Evolutionary conservation across 179 eudicot species (phyloP).

Genomic region (Amaranthus tricolor): DNA sequence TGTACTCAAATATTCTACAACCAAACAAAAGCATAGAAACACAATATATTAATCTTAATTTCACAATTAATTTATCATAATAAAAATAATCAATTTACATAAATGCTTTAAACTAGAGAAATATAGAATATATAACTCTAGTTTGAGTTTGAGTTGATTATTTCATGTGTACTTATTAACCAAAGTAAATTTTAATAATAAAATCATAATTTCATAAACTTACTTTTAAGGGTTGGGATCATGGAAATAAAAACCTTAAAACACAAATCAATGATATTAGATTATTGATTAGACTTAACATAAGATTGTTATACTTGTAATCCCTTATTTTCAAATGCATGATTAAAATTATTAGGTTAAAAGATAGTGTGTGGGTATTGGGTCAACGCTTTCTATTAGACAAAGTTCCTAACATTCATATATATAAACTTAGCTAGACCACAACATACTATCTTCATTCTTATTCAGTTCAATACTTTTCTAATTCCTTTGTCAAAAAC

Average conservation of each 20-base stretch:
- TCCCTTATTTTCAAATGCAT: conserved; percentile 20
- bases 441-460: conserved; percentile 20
- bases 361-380: conserved; percentile 17
- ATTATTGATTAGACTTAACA: conserved; percentile 15
- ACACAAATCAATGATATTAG: conserved; percentile 10
- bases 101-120: no score
- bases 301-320: conserved; percentile 3
- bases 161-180: no score
- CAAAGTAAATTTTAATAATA: no score
- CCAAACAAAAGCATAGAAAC: no score
- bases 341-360: conserved; percentile 10
- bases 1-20: no score
- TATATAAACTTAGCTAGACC: conserved; percentile 25
- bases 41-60: no score
- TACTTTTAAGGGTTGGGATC: no score
- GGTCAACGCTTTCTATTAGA: conserved; percentile 30
- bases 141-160: no score
- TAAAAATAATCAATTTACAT: no score
- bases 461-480: conserved; percentile 11
- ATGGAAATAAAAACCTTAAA: neutral
- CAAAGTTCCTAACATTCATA: conserved; percentile 12
- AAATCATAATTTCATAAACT: no score
- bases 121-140: no score
- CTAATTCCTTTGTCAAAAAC: conserved; percentile 1
- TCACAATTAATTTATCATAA: no score